Evolutionary conservation across 2,329 filamentous ascomycete genomes (phyloP), one percentile per base, ranked within the genome.

Genomic region (Xylaria hypoxylon): DNA sequence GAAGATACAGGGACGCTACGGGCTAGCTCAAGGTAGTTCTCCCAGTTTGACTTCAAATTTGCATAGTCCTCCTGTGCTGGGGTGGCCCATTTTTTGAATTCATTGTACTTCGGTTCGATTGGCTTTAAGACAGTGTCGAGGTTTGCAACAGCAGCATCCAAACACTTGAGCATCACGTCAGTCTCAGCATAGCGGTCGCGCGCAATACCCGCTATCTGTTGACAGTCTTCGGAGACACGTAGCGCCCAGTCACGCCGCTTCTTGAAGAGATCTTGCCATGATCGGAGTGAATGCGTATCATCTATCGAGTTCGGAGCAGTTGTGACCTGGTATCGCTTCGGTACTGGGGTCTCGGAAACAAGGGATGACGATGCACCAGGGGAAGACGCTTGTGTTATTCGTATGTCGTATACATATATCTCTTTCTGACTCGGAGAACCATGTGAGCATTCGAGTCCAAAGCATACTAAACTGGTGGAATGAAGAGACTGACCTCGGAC

Each of bases 401-500:
- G 89, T 68, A 94, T 91, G 79, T 97, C 94, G 80, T 97, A 99
- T 59, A 98, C 88, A 77, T 92, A 98, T 64, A 99, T 89, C 78
- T 98, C 94, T 71, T 89, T 92, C 91, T 96, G 72, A 31, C 47
- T 17, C 28, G 58, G 35, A 62, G 33, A 48, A 35, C 26, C 5
- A 28, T 26, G 33, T 71, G 51, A 75, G 68, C 47, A 51, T 31
- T 45, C 13, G 8, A 35, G 45, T 26, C 35, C 22, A 13, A 35
- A 19, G 17, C 62, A 24, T 42, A 44, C 17, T 17, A 15, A 5
- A 5, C 24, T 42, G 35, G 35, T 22, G 44, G 53, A 44, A 50
- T 52, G 52, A 44, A 53, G 56, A 40, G 42, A 79, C 82, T 47
- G 81, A 93, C 92, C 87, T 97, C 95, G 40, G 88, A 89, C 70